Evolutionary conservation across 176 grass and related monocot genomes (phyloP).

Genomic region (Microstegium vimineum): DNA sequence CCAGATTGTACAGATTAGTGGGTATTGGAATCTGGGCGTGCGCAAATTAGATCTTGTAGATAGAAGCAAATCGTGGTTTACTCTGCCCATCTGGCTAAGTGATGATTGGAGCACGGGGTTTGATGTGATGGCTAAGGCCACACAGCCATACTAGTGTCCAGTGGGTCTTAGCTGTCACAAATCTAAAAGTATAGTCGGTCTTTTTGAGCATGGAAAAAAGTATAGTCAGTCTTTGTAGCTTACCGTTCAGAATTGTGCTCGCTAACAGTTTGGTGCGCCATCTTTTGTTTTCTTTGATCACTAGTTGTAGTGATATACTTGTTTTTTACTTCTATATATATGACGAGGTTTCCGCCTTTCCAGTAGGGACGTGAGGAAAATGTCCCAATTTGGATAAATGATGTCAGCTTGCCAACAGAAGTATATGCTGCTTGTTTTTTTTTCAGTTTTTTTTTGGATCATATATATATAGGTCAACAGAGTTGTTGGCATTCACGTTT

Average conservation of each 20-base stretch:
- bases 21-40: background rate
- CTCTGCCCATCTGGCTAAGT: background rate
- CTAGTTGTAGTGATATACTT: conserved; percentile 15
- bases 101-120: conserved; percentile 26
- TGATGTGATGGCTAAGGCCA: conserved; percentile 11
- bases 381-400: background rate
- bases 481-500: conserved; percentile 8
- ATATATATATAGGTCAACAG: background rate
- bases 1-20: background rate
- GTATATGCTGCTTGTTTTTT: background rate
- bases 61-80: background rate
- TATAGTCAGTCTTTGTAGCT: background rate
- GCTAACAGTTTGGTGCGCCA: background rate
- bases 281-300: conserved; percentile 10
- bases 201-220: too few relatives aligned
- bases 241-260: conserved; percentile 8
- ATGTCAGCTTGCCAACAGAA: background rate
- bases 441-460: conserved; percentile 5
- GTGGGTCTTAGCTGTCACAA: conserved; percentile 13
- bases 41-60: background rate
- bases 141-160: background rate
- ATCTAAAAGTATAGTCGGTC: background rate
- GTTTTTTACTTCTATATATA: conserved; percentile 1
- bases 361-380: conserved; percentile 3
- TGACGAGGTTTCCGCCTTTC: background rate